Evolutionary conservation across 2,329 filamentous ascomycete genomes (phyloP).

Genomic region (Tolypocladium inflatum): DNA sequence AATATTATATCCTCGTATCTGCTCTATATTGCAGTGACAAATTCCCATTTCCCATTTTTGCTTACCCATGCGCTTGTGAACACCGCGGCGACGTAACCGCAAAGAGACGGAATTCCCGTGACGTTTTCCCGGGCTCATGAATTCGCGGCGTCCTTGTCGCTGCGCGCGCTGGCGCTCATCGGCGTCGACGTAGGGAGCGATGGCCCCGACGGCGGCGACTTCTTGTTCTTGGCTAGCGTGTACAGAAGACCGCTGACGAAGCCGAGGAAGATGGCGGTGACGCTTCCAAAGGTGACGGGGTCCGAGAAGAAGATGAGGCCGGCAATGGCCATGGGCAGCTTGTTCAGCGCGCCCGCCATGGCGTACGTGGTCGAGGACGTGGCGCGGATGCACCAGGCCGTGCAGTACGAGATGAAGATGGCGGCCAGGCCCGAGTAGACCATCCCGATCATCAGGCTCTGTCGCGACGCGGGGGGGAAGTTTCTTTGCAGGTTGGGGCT

Average conservation of each 20-base stretch:
- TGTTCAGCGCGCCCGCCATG: conserved; percentile 97
- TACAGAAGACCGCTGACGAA: conserved; percentile 92
- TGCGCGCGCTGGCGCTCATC: conserved; percentile 81
- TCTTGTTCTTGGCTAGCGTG: conserved; percentile 35
- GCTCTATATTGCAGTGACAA: neutral
- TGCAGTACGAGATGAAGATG: conserved; percentile 99
- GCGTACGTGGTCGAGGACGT: conserved; percentile 97
- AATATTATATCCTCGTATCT: neutral
- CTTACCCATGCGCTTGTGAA: neutral
- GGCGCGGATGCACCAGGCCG: conserved; percentile 95
- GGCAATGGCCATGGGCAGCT: conserved; percentile 87
- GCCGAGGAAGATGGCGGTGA: conserved; percentile 82
- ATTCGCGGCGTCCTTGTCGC: conserved; percentile 73
- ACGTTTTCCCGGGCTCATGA: neutral
- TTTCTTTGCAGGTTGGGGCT: conserved; percentile 72
- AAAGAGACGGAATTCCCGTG: neutral
- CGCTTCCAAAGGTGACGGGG: conserved; percentile 83
- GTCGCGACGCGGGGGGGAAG: conserved; percentile 77
- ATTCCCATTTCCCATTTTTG: neutral
- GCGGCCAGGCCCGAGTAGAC: conserved; percentile 86
- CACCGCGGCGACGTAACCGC: neutral
- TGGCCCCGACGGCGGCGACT: conserved; percentile 61
- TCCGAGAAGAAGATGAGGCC: conserved; percentile 94
- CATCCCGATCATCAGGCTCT: conserved; percentile 77
- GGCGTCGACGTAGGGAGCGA: conserved; percentile 56